A percentile compares a stretch with the other conserved stretches of the same genome.
Evolutionary conservation across 768 basidiomycete species (phyloP).

Genomic region (Phlegmacium glaucopus): DNA sequence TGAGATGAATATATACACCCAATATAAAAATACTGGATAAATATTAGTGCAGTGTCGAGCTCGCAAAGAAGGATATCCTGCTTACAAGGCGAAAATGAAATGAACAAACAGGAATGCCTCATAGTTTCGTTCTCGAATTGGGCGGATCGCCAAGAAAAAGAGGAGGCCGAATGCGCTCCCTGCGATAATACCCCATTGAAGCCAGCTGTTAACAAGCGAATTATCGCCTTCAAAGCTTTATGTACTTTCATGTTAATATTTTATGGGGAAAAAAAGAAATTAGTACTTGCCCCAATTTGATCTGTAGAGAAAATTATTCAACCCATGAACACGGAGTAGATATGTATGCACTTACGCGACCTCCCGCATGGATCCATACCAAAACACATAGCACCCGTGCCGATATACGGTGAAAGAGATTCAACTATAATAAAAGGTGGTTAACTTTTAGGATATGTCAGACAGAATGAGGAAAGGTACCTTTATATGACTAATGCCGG

Average conservation of each 20-base stretch:
- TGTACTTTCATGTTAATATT: background rate
- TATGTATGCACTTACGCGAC: constrained; percentile 31
- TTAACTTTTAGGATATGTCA: too few relatives aligned
- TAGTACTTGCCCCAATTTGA: constrained; percentile 15
- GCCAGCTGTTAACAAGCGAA: constrained; percentile 21
- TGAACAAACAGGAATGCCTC: constrained; percentile 53
- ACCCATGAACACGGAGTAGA: background rate
- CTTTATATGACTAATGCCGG: constrained; percentile 47
- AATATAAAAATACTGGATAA: constrained; percentile 33
- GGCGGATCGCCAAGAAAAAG: constrained; percentile 44
- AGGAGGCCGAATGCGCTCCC: constrained; percentile 38
- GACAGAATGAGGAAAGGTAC: constrained; percentile 12
- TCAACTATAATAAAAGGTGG: constrained; percentile 32
- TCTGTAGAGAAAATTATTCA: constrained; percentile 3
- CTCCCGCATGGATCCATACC: constrained; percentile 45
- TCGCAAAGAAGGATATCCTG: constrained; percentile 4
- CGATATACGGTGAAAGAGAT: constrained; percentile 42
- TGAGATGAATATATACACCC: constrained; percentile 39
- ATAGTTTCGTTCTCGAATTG: constrained; percentile 42
- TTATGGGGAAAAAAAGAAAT: too few relatives aligned
- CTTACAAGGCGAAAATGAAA: constrained; percentile 36
- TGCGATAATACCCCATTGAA: constrained; percentile 36
- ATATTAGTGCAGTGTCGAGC: background rate
- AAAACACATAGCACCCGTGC: constrained; percentile 46
- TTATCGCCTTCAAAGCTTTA: constrained; percentile 16